phyloP scores from a whole-genome alignment of 202 grass and related monocot species.

The Alloteropsis angusta region DNA sequence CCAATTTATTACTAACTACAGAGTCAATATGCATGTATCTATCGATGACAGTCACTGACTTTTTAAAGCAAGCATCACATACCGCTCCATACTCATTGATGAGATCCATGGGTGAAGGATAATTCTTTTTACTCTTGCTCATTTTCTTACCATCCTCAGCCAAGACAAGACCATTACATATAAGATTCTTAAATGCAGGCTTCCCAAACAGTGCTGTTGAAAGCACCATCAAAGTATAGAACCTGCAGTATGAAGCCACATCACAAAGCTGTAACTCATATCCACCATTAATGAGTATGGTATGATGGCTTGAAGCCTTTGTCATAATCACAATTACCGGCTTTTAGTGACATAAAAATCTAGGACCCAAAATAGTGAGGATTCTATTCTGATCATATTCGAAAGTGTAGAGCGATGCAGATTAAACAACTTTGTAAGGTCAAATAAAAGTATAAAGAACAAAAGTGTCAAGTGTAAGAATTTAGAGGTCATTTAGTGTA shows the following conservation, averaged over 20 bases:
- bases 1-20: neutral
- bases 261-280: slow-evolving; percentile 1
- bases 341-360: slow-evolving; percentile 8
- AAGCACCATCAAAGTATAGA: slow-evolving; percentile 97
- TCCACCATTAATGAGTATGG: slow-evolving; percentile 12
- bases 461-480: neutral
- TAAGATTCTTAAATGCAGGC: slow-evolving; percentile 97
- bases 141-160: slow-evolving; percentile 99
- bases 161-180: slow-evolving; percentile 98
- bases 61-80: slow-evolving; percentile 34
- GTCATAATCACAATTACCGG: neutral
- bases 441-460: neutral
- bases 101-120: slow-evolving; percentile 67
- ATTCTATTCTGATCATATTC: neutral
- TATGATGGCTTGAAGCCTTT: neutral
- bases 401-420: neutral
- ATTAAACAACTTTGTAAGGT: neutral
- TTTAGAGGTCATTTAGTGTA: neutral
- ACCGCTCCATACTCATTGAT: slow-evolving; percentile 90
- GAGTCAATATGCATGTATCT: slow-evolving; percentile 9
- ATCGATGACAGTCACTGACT: neutral
- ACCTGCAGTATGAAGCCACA: slow-evolving; percentile 49
- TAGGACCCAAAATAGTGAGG: neutral
- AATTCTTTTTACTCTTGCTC: slow-evolving; percentile 99
- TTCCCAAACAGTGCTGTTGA: slow-evolving; percentile 96